These are phyloP conservation scores for Aristolochia fimbriata DNA, from an alignment of 164 flowering plant genomes.

Conservation along the genomic window DNA sequence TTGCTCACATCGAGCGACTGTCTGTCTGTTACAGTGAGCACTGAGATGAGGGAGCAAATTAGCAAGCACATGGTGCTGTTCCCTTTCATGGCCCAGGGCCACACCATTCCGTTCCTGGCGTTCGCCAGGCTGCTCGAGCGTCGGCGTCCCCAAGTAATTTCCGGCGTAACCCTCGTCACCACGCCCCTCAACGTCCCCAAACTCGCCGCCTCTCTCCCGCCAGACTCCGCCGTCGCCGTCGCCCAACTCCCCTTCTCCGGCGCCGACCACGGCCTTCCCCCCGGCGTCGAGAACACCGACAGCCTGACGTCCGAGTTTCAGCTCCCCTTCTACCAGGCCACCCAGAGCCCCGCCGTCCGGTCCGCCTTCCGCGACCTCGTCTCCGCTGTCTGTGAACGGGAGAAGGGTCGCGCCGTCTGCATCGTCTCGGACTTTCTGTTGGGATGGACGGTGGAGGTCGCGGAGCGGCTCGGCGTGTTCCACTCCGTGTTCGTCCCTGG, in stretches of 20 bases:
- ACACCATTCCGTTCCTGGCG: constrained; percentile 10
- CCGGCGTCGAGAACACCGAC: constrained; percentile 11
- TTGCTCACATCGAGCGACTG: too few species aligned
- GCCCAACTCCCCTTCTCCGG: constrained; percentile 13
- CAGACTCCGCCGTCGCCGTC: constrained; percentile 1
- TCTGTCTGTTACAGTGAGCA: too few species aligned
- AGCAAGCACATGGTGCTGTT: constrained; percentile 5
- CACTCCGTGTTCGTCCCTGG: not conserved
- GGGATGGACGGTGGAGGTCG: constrained; percentile 8
- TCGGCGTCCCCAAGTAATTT: not conserved
- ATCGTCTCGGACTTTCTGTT: constrained; percentile 13
- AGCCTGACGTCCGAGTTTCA: constrained; percentile 1
- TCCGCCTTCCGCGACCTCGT: constrained; percentile 8
- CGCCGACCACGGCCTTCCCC: constrained; percentile 14
- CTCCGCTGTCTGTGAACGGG: not conserved
- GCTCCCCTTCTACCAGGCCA: not conserved
- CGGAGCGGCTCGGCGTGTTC: not conserved
- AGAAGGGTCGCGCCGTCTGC: constrained; percentile 1
- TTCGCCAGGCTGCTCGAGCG: constrained; percentile 4
- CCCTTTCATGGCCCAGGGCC: constrained; percentile 16
- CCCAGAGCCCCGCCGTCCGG: constrained; percentile 2
- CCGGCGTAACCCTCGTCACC: constrained; percentile 8
- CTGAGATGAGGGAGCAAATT: too few species aligned
- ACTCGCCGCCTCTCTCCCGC: constrained; percentile 6
- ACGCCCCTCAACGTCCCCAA: constrained; percentile 11